Conservation (phyloP, 441 rosid species). For the Mallotus japonicus region DNA sequence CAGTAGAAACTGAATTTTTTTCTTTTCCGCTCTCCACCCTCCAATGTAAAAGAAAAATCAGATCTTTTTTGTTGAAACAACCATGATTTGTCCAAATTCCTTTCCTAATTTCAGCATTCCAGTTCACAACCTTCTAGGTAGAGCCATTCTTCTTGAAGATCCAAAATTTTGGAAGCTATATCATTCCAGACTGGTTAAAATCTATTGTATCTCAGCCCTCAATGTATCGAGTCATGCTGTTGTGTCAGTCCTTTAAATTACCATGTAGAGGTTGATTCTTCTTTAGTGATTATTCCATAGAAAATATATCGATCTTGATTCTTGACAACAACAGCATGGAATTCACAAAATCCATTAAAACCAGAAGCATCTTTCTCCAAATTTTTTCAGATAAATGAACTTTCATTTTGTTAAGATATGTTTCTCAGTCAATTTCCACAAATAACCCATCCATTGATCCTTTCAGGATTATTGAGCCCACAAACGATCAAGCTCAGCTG, state of each 20-base stretch:
- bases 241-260: conserved; percentile 1
- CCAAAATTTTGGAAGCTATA: background rate
- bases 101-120: background rate
- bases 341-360: background rate
- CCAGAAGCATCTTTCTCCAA: background rate
- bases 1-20: background rate
- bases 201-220: background rate
- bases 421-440: background rate
- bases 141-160: background rate
- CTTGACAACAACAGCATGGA: background rate
- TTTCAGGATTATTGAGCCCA: background rate
- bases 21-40: background rate
- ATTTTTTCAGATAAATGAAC: background rate
- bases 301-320: background rate
- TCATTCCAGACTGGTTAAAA: background rate
- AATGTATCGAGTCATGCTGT: background rate
- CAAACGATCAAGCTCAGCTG: background rate
- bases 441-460: background rate
- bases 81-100: background rate
- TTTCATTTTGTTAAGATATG: background rate
- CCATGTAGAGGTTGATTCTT: background rate
- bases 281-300: background rate
- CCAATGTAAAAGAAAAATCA: background rate
- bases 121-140: background rate
- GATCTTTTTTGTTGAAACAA: background rate